Evolutionary conservation across 2,329 filamentous ascomycete genomes (phyloP).

Genomic region (Diaporthe sp.): DNA sequence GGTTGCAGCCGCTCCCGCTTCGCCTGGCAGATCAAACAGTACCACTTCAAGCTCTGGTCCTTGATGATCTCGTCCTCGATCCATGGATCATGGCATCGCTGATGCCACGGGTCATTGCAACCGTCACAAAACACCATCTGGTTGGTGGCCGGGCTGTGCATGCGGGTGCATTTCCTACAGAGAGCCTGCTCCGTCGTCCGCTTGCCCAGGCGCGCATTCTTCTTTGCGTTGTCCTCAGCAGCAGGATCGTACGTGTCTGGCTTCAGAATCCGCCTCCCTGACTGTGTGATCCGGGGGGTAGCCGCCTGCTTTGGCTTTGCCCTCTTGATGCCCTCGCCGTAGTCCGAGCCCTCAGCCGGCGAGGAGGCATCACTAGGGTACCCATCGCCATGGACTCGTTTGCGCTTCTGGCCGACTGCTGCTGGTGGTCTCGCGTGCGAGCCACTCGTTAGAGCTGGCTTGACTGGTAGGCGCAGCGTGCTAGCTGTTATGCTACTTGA

Average conservation of each 20-base stretch:
- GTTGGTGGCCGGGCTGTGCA: slow-evolving; percentile 78
- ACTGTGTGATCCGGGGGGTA: slow-evolving; percentile 76
- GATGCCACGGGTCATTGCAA: slow-evolving; percentile 84
- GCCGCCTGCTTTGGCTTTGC: slow-evolving; percentile 46
- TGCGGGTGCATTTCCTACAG: slow-evolving; percentile 79
- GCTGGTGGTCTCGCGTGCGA: slow-evolving; percentile 16
- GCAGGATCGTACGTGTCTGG: slow-evolving; percentile 71
- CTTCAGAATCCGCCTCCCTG: slow-evolving; percentile 77
- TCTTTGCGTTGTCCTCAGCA: slow-evolving; percentile 53
- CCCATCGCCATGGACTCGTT: slow-evolving; percentile 37
- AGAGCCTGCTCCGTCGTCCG: slow-evolving; percentile 69
- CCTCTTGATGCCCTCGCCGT: slow-evolving; percentile 48
- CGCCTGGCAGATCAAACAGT: slow-evolving; percentile 70
- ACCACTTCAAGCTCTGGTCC: slow-evolving; percentile 76
- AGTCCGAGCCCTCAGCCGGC: slow-evolving; percentile 32
- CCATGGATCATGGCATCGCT: slow-evolving; percentile 81
- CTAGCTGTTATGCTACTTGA: slow-evolving; percentile 7
- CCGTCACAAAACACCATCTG: slow-evolving; percentile 88
- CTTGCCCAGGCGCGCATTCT: slow-evolving; percentile 62
- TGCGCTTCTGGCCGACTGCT: slow-evolving; percentile 35
- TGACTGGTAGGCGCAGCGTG: slow-evolving; percentile 31
- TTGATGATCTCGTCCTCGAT: slow-evolving; percentile 77
- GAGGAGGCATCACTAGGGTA: slow-evolving; percentile 34
- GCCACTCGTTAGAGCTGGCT: background rate
- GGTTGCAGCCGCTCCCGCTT: slow-evolving; percentile 48